Evolutionary conservation across 192 early-diverging fungal species (phyloP).

Genomic region (Coemansia sp.): DNA sequence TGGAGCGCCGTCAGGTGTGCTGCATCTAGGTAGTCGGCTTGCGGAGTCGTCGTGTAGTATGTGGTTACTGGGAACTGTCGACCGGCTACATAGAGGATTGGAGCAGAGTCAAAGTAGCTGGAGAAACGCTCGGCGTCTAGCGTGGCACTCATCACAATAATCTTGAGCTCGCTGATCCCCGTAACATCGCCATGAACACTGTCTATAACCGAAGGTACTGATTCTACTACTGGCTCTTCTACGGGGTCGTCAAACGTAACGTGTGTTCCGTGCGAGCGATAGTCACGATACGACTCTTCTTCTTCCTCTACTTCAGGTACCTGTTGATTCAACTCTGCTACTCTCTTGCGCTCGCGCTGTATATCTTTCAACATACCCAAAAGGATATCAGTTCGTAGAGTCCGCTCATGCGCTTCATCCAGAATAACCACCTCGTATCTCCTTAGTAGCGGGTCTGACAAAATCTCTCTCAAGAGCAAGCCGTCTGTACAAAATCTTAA

Average conservation of each 20-base stretch:
- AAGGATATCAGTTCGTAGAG: constrained; percentile 93
- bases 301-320: neutral
- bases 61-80: constrained; percentile 89
- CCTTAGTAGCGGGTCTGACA: constrained; percentile 77
- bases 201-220: constrained; percentile 9
- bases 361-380: constrained; percentile 95
- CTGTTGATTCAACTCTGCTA: constrained; percentile 35
- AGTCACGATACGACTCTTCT: constrained; percentile 3
- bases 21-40: constrained; percentile 91
- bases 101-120: constrained; percentile 84
- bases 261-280: constrained; percentile 31
- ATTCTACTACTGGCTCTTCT: neutral
- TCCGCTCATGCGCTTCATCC: constrained; percentile 99
- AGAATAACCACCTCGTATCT: constrained; percentile 88
- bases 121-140: constrained; percentile 93
- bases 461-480: constrained; percentile 89
- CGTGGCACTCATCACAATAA: constrained; percentile 97
- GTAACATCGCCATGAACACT: constrained; percentile 39
- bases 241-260: constrained; percentile 26
- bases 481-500: constrained; percentile 98
- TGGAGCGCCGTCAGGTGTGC: constrained; percentile 86
- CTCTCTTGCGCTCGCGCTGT: constrained; percentile 65
- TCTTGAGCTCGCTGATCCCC: constrained; percentile 69
- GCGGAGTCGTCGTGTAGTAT: constrained; percentile 76
- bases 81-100: constrained; percentile 87